A percentile compares a stretch with the other conserved stretches of the same genome.
Conservation (phyloP, 192 early-diverging fungal genomes). For the Ambispora gerdemannii region DNA sequence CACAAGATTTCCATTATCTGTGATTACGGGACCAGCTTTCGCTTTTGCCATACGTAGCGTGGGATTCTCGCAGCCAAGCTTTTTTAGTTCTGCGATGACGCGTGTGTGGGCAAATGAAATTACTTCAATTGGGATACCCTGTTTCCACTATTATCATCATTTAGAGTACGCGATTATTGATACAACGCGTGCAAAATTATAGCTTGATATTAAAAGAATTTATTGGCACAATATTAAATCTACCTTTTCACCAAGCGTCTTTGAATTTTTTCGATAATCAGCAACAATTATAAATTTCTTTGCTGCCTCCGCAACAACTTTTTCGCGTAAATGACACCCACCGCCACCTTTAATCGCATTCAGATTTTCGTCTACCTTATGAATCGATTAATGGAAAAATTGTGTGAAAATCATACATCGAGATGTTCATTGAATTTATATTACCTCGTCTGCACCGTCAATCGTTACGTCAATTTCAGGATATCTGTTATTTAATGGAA, state of each 20-base stretch:
- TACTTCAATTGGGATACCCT: slow-evolving; percentile 90
- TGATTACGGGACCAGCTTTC: slow-evolving; percentile 93
- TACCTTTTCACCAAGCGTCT: slow-evolving; percentile 67
- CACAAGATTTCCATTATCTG: slow-evolving; percentile 91
- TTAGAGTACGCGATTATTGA: background rate
- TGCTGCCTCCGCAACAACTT: slow-evolving; percentile 82
- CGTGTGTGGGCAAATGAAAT: slow-evolving; percentile 77
- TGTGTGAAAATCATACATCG: too few species aligned
- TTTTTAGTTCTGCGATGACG: slow-evolving; percentile 54
- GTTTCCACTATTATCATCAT: slow-evolving; percentile 64
- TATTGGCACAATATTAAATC: background rate
- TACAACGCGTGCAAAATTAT: background rate
- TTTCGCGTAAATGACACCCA: slow-evolving; percentile 90
- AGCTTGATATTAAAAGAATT: slow-evolving; percentile 1
- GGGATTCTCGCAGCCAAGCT: slow-evolving; percentile 46
- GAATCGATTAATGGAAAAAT: slow-evolving; percentile 17
- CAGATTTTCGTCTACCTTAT: slow-evolving; percentile 76
- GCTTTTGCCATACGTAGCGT: slow-evolving; percentile 77
- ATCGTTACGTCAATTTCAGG: slow-evolving; percentile 84
- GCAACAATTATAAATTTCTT: slow-evolving; percentile 85
- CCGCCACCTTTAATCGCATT: slow-evolving; percentile 97
- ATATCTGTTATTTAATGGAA: slow-evolving; percentile 41
- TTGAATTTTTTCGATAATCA: slow-evolving; percentile 84
- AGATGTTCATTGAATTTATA: background rate
- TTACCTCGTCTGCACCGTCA: slow-evolving; percentile 85